Evolutionary conservation across 305 asterid species (phyloP), one percentile per base, ranked within the genome.

Genomic region (Rubia peregrina): DNA sequence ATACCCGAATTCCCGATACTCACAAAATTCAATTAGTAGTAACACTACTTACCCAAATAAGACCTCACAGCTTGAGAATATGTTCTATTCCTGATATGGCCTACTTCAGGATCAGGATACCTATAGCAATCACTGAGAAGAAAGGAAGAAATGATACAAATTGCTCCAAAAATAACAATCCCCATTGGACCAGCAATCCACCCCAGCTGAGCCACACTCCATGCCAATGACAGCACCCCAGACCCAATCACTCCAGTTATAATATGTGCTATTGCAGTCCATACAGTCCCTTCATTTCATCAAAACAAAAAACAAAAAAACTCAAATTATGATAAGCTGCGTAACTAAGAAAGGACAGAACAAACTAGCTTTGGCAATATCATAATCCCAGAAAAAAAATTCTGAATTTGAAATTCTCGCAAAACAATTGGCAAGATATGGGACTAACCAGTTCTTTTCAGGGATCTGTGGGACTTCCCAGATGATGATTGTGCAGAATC

Each of bases 171-270:
- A 4, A 88, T 73, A 40, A 85, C 3, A 76, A 91, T 75, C 69
- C 87, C 75, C 56, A 87, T 8, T 0, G 96, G 95, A 22, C 95
- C 95, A 2, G 85, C 91, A 49, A 89, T 78, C 97, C 97, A 91
- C 38, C 96, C 97, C 1, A 91, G 84, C 77, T 63, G 85, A 0
- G 97, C 84, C 70, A 83, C 67, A 74, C 92, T 81, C 97, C 97
- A 91, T 65, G 91, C 89, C 42, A 91, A 65, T 6, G 97, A 81
- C 14, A 89, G 56, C 41, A 91, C 92, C 3, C 97, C 96, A 5
- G 97, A 84, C 11, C 97, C 97, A 22, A 91, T 87, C 62, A 91
- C 96, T 2, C 86, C 96, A 1, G 95, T 85, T 64, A 91, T 87
- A 65, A 91, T 84, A 69, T 91, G 96, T 9, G 96, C 91, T 59